Percentiles rank a stretch among this genome's conserved stretches.
phyloP scores from a whole-genome alignment of 176 grass and related monocot genomes.

The Typha latifolia region DNA sequence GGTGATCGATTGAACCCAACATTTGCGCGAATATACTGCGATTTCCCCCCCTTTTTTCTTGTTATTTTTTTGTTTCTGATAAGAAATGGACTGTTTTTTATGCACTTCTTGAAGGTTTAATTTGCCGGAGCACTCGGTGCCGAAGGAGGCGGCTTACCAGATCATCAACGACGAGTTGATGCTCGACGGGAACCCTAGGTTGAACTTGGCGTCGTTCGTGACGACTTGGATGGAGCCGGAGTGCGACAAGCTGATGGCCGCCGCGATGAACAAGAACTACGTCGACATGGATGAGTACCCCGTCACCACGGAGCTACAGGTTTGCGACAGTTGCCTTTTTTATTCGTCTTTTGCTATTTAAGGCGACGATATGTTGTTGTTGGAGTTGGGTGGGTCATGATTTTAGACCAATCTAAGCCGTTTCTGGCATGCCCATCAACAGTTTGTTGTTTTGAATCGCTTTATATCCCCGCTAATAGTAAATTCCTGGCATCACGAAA shows the following conservation, averaged over 20 bases:
- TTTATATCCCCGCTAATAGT: too few species aligned
- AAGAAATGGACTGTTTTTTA: neutral
- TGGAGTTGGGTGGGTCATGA: neutral
- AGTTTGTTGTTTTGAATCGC: too few species aligned
- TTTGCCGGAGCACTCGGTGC: slow-evolving; percentile 42
- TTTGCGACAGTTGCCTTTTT: neutral
- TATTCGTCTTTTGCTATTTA: neutral
- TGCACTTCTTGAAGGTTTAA: slow-evolving; percentile 31
- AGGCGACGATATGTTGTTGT: neutral
- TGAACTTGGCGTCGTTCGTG: slow-evolving; percentile 69
- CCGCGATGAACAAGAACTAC: slow-evolving; percentile 54
- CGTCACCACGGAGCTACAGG: slow-evolving; percentile 71
- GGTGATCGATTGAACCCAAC: slow-evolving; percentile 21
- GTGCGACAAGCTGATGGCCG: slow-evolving; percentile 70
- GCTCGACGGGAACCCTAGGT: slow-evolving; percentile 62
- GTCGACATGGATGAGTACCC: slow-evolving; percentile 88
- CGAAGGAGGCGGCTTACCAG: slow-evolving; percentile 67
- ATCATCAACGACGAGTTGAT: slow-evolving; percentile 85
- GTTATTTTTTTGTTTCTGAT: neutral
- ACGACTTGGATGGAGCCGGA: slow-evolving; percentile 87
- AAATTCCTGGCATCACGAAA: too few species aligned
- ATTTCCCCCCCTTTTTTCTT: too few species aligned
- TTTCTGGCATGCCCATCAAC: too few species aligned
- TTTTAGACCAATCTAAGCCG: too few species aligned
- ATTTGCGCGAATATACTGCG: too few species aligned